phyloP scores from a whole-genome alignment of 331 rosid genomes.

The Quercus tomentella region DNA sequence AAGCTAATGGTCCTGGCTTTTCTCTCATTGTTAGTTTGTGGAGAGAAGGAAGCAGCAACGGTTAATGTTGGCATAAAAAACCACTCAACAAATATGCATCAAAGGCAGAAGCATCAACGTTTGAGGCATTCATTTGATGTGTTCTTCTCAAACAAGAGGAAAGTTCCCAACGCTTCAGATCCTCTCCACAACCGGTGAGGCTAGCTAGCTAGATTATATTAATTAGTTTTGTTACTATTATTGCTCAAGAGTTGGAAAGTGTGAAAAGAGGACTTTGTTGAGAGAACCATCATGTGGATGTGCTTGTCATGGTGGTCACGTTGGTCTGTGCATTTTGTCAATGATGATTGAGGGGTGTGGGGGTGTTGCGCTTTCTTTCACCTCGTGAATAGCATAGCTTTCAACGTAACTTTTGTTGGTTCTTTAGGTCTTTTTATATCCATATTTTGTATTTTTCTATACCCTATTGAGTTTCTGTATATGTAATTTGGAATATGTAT shows the following conservation, averaged over 20 bases:
- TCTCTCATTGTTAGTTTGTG: slow-evolving; percentile 34
- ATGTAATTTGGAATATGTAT: slow-evolving; percentile 17
- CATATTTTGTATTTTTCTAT: slow-evolving; percentile 17
- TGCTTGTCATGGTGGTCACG: neutral
- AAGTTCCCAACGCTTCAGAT: slow-evolving; percentile 85
- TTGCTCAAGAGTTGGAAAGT: slow-evolving; percentile 5
- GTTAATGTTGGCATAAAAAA: slow-evolving; percentile 4
- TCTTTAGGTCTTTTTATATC: neutral
- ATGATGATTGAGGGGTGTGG: slow-evolving; percentile 18
- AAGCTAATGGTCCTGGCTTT: slow-evolving; percentile 40
- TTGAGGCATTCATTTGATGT: slow-evolving; percentile 32
- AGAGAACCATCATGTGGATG: neutral
- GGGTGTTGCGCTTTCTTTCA: slow-evolving; percentile 1
- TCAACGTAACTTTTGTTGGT: neutral
- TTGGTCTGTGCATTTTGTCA: slow-evolving; percentile 15
- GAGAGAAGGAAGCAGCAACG: slow-evolving; percentile 22
- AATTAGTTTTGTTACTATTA: neutral
- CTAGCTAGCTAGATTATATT: no score
- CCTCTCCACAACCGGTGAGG: slow-evolving; percentile 93
- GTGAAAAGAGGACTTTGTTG: slow-evolving; percentile 4
- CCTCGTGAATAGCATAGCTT: slow-evolving; percentile 8
- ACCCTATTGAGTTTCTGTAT: slow-evolving; percentile 11
- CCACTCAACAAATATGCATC: slow-evolving; percentile 9
- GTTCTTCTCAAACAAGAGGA: slow-evolving; percentile 64
- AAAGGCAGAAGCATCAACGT: slow-evolving; percentile 16